These are phyloP conservation scores for Artomyces pyxidatus DNA, from an alignment of 768 basidiomycete genomes.

Conservation along the genomic window DNA sequence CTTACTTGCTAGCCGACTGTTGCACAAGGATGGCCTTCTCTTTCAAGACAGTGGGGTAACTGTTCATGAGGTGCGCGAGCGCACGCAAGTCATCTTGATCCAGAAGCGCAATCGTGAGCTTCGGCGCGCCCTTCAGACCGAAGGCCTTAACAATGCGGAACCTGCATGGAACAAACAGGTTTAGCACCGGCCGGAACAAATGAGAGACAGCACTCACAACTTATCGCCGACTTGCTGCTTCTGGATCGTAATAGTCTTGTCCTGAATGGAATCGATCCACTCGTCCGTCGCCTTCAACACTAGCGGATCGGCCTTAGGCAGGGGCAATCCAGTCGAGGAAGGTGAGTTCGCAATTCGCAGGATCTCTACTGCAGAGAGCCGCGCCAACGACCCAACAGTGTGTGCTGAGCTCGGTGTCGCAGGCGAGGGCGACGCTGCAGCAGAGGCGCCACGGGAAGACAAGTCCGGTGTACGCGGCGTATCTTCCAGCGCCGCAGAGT, in stretches of 20 bases:
- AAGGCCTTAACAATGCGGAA: constrained; percentile 62
- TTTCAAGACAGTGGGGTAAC: constrained; percentile 74
- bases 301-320: constrained; percentile 18
- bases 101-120: constrained; percentile 74
- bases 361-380: constrained; percentile 69
- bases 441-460: constrained; percentile 67
- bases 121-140: constrained; percentile 81
- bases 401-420: constrained; percentile 48
- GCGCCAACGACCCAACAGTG: constrained; percentile 65
- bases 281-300: constrained; percentile 48
- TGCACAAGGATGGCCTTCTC: constrained; percentile 29
- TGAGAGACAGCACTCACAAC: constrained; percentile 37
- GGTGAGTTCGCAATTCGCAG: constrained; percentile 52
- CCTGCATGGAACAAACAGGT: constrained; percentile 16
- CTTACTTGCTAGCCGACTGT: not conserved
- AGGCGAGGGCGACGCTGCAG: constrained; percentile 62
- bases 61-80: constrained; percentile 81
- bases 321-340: constrained; percentile 29
- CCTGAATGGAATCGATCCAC: constrained; percentile 57
- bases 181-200: not conserved
- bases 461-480: constrained; percentile 73
- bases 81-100: constrained; percentile 81
- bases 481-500: constrained; percentile 26
- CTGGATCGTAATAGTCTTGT: constrained; percentile 66
- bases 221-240: constrained; percentile 82